These are phyloP conservation scores for Plasmodium blacklocki DNA, from an alignment of 169 alveolate genomes.

Conservation along the genomic window DNA sequence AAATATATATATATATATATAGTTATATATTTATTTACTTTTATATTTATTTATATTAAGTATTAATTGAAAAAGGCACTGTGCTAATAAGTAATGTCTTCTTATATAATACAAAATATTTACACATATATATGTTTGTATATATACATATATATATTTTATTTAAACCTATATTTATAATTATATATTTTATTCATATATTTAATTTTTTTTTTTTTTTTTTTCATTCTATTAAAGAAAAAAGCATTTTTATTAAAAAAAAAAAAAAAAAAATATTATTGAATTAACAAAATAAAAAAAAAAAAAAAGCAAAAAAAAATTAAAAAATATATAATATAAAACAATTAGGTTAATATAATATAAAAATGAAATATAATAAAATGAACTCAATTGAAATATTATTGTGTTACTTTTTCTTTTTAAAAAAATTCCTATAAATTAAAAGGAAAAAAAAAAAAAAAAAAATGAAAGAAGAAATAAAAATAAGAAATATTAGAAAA, in stretches of 20 bases:
- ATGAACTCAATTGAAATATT: not conserved
- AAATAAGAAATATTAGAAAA: not conserved
- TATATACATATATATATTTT: no score
- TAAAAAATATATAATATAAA: conserved; percentile 5
- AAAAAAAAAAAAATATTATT: conserved; percentile 18
- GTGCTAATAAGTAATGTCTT: not conserved
- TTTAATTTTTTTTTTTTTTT: no score
- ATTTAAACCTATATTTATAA: no score
- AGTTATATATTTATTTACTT: no score
- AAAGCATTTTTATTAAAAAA: no score
- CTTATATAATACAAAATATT: no score
- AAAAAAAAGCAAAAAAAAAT: not conserved
- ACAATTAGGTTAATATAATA: not conserved
- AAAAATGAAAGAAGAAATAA: not conserved
- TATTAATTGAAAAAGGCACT: not conserved
- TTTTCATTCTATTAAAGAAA: no score
- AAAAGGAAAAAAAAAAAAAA: not conserved
- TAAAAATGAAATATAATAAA: not conserved
- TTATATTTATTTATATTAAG: no score
- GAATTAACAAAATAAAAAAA: not conserved
- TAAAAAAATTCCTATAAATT: conserved; percentile 40
- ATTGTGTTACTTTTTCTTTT: conserved; percentile 14
- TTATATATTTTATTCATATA: no score
- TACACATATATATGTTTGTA: no score
- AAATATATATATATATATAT: not conserved